These are phyloP conservation scores for Cordyceps militaris DNA, from an alignment of 2,329 filamentous ascomycete genomes.

Conservation along the genomic window DNA sequence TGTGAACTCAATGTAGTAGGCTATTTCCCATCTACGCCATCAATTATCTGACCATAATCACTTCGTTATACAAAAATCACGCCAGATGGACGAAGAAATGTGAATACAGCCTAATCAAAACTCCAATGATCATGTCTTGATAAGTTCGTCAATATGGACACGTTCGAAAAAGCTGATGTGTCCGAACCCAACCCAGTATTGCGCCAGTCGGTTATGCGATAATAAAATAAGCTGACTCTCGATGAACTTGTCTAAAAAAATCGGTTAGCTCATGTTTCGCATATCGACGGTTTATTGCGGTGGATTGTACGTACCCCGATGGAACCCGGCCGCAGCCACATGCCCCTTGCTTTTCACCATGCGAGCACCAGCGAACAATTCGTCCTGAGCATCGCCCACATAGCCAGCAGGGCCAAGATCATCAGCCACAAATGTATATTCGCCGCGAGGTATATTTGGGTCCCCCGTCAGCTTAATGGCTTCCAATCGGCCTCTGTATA, in stretches of 20 bases:
- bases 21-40: too few species aligned
- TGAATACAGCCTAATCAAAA: too few species aligned
- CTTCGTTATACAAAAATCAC: too few species aligned
- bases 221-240: slow-evolving; percentile 71
- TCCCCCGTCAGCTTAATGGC: slow-evolving; percentile 92
- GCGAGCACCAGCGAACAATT: slow-evolving; percentile 64
- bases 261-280: background rate
- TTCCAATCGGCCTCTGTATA: slow-evolving; percentile 63
- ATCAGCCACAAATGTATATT: slow-evolving; percentile 72
- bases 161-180: slow-evolving; percentile 56
- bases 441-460: slow-evolving; percentile 78
- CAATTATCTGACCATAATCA: too few species aligned
- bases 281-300: slow-evolving; percentile 2
- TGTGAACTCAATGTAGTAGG: too few species aligned
- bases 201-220: slow-evolving; percentile 68
- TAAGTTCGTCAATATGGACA: slow-evolving; percentile 50
- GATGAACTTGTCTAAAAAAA: slow-evolving; percentile 59
- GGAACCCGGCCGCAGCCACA: slow-evolving; percentile 66
- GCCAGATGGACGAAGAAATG: too few species aligned
- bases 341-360: slow-evolving; percentile 71
- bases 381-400: slow-evolving; percentile 56
- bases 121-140: slow-evolving; percentile 21
- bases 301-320: slow-evolving; percentile 50
- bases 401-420: slow-evolving; percentile 65
- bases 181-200: slow-evolving; percentile 66